phyloP scores from a whole-genome alignment of 345 rosid species.

The Pistacia integerrima region DNA sequence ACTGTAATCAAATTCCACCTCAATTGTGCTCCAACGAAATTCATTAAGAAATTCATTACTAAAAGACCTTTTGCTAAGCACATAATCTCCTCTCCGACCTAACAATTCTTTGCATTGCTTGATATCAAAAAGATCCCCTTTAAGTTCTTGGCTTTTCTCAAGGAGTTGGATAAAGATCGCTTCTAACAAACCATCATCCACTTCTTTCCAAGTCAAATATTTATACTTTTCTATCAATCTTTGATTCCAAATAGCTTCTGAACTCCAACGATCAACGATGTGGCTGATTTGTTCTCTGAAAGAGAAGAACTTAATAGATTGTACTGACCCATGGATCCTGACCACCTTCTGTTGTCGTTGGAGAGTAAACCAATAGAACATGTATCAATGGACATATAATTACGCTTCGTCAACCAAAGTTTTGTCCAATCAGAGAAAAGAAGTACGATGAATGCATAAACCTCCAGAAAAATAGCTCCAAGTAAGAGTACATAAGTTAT shows the following conservation, averaged over 20 bases:
- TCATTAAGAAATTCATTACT: not conserved
- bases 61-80: not conserved
- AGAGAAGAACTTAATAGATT: no score
- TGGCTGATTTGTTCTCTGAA: no score
- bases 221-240: not conserved
- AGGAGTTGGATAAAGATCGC: constrained; percentile 14
- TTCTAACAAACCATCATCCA: not conserved
- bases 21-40: constrained; percentile 7
- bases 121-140: fast-evolving
- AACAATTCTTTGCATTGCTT: not conserved
- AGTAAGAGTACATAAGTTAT: not conserved
- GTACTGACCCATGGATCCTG: constrained; percentile 21
- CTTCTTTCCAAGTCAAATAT: constrained; percentile 1
- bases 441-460: not conserved
- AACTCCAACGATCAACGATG: not conserved
- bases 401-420: constrained; percentile 9
- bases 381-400: not conserved
- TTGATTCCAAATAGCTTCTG: not conserved
- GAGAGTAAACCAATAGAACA: not conserved
- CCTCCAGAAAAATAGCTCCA: not conserved
- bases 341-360: constrained; percentile 17
- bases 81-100: constrained; percentile 11
- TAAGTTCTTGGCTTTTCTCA: not conserved
- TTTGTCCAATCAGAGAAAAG: constrained; percentile 22
- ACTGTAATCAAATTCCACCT: constrained; percentile 23